Evolutionary conservation across 2,329 filamentous ascomycete genomes (phyloP), one percentile per base, ranked within the genome.

Genomic region (Colletotrichum zoysiae): DNA sequence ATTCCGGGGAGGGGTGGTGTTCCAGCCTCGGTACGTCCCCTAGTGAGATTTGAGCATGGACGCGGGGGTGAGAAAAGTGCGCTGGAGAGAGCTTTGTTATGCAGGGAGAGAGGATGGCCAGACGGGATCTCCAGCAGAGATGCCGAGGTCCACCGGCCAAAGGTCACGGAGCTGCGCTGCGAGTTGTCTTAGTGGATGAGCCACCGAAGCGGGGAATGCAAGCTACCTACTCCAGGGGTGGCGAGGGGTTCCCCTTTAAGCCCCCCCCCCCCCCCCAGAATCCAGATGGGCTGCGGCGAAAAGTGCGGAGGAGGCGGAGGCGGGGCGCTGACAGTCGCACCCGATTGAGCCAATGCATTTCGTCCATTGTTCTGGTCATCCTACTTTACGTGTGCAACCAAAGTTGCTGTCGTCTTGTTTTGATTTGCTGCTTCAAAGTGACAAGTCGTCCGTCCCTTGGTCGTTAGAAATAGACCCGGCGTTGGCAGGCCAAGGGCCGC

Each of bases 101-200:
- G 63, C 63, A 44, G 68, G 62, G 40, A 44, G 68, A 55, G 40
- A 48, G 46, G 46, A 48, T 30, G n/a, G 30, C 56, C 44, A 30
- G 38, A 38, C 55, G 26, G 44, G 26, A 58, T 46, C 33, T 53
- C 68, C 60, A 46, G 33, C 30, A 55, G 55, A 71, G 56, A 71
- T 73, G 73, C 73, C 73, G 73, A 74, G 73, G 73, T 74, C 67
- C 73, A 73, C 65, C 60, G 69, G 58, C 55, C 46, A 60, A 55
- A 55, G 35, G 23, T 42, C 48, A 58, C 40, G 18, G 20, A 51
- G 38, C n/a, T 44, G 40, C 16, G 12, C 58, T 18, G 61, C 59
- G 40, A 53, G n/a, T 48, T 63, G 35, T 20, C 35, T 42, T 38
- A 53, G 59, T 9, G 33, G 50, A 40, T 35, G 20, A 26, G 35